Conservation (phyloP, 1,139 yeast species). For the Sugiyamaella pinicola region DNA sequence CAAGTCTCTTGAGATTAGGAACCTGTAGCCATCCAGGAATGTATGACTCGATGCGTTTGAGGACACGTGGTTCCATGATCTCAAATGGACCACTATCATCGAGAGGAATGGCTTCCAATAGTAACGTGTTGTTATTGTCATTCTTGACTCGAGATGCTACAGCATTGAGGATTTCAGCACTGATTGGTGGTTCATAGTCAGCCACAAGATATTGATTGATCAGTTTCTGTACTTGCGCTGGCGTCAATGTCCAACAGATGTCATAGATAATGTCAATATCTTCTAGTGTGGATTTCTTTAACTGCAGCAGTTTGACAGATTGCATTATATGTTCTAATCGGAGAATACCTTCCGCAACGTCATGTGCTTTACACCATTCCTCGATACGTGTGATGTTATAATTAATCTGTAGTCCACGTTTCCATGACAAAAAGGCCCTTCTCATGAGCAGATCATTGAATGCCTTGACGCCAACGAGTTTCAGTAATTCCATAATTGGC, state of each 20-base stretch:
- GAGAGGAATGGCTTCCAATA: slow-evolving; percentile 62
- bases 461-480: slow-evolving; percentile 89
- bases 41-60: slow-evolving; percentile 89
- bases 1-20: slow-evolving; percentile 84
- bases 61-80: slow-evolving; percentile 78
- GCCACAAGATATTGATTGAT: slow-evolving; percentile 89
- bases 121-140: slow-evolving; percentile 39
- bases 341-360: slow-evolving; percentile 85
- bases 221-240: slow-evolving; percentile 90
- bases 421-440: slow-evolving; percentile 94
- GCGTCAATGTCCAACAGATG: slow-evolving; percentile 90
- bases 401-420: slow-evolving; percentile 94
- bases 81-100: slow-evolving; percentile 80
- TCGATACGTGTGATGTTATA: slow-evolving; percentile 95
- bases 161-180: slow-evolving; percentile 76
- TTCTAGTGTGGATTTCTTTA: slow-evolving; percentile 84
- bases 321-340: slow-evolving; percentile 88
- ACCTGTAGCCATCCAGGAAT: slow-evolving; percentile 94
- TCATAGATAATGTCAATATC: slow-evolving; percentile 94
- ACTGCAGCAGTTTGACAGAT: slow-evolving; percentile 90
- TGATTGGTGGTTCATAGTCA: slow-evolving; percentile 93
- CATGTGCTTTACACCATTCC: slow-evolving; percentile 98
- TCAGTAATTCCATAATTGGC: slow-evolving; percentile 79
- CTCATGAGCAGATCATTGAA: slow-evolving; percentile 96
- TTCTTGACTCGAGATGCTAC: slow-evolving; percentile 81